Evolutionary conservation across 371 early-diverging fungal genomes (phyloP), one percentile per base, ranked within the genome.

Genomic region (Zychaea mexicana): DNA sequence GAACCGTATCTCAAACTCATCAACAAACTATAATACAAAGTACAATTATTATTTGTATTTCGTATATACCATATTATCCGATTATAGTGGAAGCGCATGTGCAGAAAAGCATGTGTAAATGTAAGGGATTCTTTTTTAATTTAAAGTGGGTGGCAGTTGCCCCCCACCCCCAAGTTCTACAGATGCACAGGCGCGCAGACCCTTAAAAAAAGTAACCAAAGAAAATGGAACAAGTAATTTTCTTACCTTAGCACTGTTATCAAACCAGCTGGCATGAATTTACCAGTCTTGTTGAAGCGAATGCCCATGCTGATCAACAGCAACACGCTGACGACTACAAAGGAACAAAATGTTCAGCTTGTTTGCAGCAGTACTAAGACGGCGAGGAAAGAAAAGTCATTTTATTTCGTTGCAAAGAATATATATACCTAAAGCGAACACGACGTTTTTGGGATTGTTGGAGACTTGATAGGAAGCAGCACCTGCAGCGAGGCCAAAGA

Each of bases 261-360:
- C 52, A 87, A 67, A 6, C 88, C 88, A 17, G 85, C 88, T 3
- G 88, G 87, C 88, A 89, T 88, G 49, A 86, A 78, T 70, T 85
- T 86, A 8, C 78, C 78, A 47, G 81, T 81, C 28, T 75, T 72
- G 42, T 70, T 59, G 60, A 79, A 89, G 24, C 88, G 84, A 5
- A 67, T 47, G 10, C 85, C 88, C 89, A 88, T 89, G 7, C 85
- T 78, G 2, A 78, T 27, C n/a, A 82, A 62, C 15, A 89, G 68
- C 0, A 74, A 45, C 19, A 78, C 28, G 66, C 82, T 83, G n/a
- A 82, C 70, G 4, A 62, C 76, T 71, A 67, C 61, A 7, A 3
- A 19, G n/a, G n/a, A n/a, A n/a, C n/a, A n/a, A 38, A 55, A 45
- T 12, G 38, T 42, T 42, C 1, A 4, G 3, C 42, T 15, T 12